Percentiles rank a stretch among this genome's conserved stretches.
These are phyloP conservation scores for Tricholoma saponaceum DNA, from an alignment of 768 basidiomycete species.

Conservation along the genomic window DNA sequence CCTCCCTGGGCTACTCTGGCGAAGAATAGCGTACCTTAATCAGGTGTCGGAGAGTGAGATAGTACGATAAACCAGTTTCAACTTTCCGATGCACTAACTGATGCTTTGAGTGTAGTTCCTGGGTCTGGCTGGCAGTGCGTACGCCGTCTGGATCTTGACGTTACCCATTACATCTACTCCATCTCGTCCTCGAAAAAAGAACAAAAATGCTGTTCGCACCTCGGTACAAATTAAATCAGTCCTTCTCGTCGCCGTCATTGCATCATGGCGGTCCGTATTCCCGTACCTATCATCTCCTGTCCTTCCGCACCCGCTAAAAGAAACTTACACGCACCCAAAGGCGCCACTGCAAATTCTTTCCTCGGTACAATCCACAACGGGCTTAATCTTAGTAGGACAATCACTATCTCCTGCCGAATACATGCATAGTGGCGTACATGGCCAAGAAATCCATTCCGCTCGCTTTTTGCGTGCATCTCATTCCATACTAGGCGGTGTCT, in stretches of 20 bases:
- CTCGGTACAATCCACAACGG: conserved; percentile 68
- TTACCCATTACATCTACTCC: conserved; percentile 8
- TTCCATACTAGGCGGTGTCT: conserved; percentile 71
- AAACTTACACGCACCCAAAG: conserved; percentile 47
- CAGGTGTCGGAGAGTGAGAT: conserved; percentile 36
- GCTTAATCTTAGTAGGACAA: conserved; percentile 81
- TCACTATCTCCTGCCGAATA: conserved; percentile 36
- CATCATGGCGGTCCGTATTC: conserved; percentile 32
- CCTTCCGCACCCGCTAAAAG: conserved; percentile 47
- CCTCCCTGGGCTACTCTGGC: conserved; percentile 29
- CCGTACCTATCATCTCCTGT: conserved; percentile 48
- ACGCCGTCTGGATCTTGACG: conserved; percentile 24
- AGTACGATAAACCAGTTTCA: conserved; percentile 20
- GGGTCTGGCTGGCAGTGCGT: conserved; percentile 26
- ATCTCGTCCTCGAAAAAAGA: conserved; percentile 12
- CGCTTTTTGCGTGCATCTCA: conserved; percentile 64
- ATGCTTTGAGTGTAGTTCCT: conserved; percentile 20
- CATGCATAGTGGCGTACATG: conserved; percentile 21
- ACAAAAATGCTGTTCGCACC: conserved; percentile 13
- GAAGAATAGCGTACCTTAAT: conserved; percentile 19
- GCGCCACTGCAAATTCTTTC: conserved; percentile 65
- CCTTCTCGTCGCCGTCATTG: conserved; percentile 26
- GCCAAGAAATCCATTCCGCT: conserved; percentile 41
- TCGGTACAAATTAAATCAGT: conserved; percentile 21
- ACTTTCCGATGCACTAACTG: neutral